Conservation (phyloP, 345 rosid species). For the Sapria himalayana region DNA sequence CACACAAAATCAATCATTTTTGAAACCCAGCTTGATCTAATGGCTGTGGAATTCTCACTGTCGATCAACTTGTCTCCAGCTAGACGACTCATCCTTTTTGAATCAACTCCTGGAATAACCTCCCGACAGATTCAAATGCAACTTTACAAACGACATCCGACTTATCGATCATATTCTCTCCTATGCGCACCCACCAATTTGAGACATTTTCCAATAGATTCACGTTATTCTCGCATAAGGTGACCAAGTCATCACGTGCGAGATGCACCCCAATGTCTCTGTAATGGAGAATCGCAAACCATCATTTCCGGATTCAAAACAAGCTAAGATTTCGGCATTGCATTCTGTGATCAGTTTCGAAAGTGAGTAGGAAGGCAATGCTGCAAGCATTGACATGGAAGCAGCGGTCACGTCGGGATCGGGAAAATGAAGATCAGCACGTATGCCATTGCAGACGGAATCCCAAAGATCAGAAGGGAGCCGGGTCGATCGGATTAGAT, state of each 20-base stretch:
- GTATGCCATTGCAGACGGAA: slow-evolving; percentile 56
- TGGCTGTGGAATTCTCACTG: slow-evolving; percentile 76
- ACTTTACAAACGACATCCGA: slow-evolving; percentile 78
- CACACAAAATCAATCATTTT: slow-evolving; percentile 73
- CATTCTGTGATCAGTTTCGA: slow-evolving; percentile 54
- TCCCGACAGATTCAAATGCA: slow-evolving; percentile 88
- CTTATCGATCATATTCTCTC: slow-evolving; percentile 63
- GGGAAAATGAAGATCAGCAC: slow-evolving; percentile 73
- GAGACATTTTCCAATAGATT: slow-evolving; percentile 67
- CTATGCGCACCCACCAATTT: slow-evolving; percentile 72
- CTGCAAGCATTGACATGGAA: slow-evolving; percentile 73
- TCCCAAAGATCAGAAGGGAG: slow-evolving; percentile 95
- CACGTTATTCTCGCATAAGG: slow-evolving; percentile 68
- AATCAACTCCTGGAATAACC: slow-evolving; percentile 83
- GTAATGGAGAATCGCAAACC: slow-evolving; percentile 66
- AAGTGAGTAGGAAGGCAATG: slow-evolving; percentile 63
- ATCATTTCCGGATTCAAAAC: slow-evolving; percentile 60
- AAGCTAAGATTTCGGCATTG: slow-evolving; percentile 52
- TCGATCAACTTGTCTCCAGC: slow-evolving; percentile 96
- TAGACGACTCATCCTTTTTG: slow-evolving; percentile 74
- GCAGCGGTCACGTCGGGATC: slow-evolving; percentile 92
- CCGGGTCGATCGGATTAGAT: slow-evolving; percentile 86
- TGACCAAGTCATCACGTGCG: slow-evolving; percentile 82
- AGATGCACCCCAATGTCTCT: slow-evolving; percentile 81
- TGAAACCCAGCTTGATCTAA: slow-evolving; percentile 83